These are phyloP conservation scores for Plantago coronopus DNA, from an alignment of 305 asterid genomes.

Conservation along the genomic window DNA sequence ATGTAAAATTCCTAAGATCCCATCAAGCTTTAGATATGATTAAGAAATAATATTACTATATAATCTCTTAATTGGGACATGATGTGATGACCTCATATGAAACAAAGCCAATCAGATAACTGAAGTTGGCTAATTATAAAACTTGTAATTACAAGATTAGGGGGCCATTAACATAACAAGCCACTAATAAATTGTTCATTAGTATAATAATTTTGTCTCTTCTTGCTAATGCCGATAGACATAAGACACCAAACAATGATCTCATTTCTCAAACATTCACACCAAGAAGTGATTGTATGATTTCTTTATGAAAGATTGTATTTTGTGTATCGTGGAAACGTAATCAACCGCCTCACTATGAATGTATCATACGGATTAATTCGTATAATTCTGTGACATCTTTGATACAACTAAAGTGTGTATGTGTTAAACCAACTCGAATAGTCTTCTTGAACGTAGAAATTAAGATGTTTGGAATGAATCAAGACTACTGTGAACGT, in stretches of 20 bases:
- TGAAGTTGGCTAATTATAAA: slow-evolving; percentile 20
- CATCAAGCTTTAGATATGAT: slow-evolving; percentile 24
- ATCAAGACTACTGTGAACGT: no score
- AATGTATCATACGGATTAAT: no score
- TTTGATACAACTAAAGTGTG: no score
- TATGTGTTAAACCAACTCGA: no score
- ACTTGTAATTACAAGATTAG: not conserved
- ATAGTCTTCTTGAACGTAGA: no score
- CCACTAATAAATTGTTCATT: not conserved
- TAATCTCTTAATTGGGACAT: slow-evolving; percentile 16
- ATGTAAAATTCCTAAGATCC: slow-evolving; percentile 30
- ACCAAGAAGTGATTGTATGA: no score
- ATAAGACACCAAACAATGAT: not conserved
- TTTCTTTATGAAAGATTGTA: no score
- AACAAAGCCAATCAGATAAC: slow-evolving; percentile 24
- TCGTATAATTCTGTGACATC: no score
- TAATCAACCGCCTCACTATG: no score
- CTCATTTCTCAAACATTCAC: no score
- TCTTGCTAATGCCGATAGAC: not conserved
- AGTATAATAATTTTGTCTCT: not conserved
- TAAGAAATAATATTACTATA: slow-evolving; percentile 12
- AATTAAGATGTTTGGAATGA: no score
- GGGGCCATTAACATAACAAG: slow-evolving; percentile 8
- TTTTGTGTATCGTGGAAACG: no score
- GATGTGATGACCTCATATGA: slow-evolving; percentile 3